Evolutionary conservation across 177 flowering plant species (phyloP), one percentile per base, ranked within the genome.

Genomic region (Vitis hybrid): DNA sequence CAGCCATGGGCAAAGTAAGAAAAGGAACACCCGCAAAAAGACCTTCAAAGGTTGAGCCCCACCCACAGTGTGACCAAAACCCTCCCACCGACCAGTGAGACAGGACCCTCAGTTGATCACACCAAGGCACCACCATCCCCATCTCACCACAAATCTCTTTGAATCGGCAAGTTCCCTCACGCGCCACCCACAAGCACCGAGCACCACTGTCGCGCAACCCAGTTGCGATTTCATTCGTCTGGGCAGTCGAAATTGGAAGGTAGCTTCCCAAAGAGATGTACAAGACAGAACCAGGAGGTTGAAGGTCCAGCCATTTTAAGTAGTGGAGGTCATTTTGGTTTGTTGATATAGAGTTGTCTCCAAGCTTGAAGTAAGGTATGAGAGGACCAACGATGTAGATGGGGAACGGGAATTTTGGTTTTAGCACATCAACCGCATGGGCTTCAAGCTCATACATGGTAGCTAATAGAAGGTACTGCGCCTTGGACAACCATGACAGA

Each of bases 91-190:
- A 66, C 71, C 74, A 45, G 52, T 82, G 85, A 5, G 60, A 71
- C 14, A 82, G 58, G 45, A 70, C 86, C 61, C 61, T 73, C 61
- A 82, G 45, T 57, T 82, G 85, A 70, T 82, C 80, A 60, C 85
- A 84, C 86, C 88, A 82, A 4, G 77, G 77, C 63, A 84, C 77
- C 13, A 79, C 70, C 13, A 77, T 2, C 31, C 84, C 86, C 50
- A 2, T 71, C 1, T 62, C 76, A 5, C 67, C 81, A 50, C 76
- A 60, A 0, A 22, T 18, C 7, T 63, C 74, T 6, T 68, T 71
- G 10, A 79, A 18, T 18, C 65, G 48, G 1, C 61, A 13, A 26
- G 73, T 22, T 5, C 80, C 81, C 0, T 63, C 74, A 8, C 88
- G 81, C 0, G 79, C 76, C 16, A 81, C 78, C 81, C 79, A 78